Conservation (phyloP, 2,329 filamentous ascomycete species). For the Xylariaceae sp. region DNA sequence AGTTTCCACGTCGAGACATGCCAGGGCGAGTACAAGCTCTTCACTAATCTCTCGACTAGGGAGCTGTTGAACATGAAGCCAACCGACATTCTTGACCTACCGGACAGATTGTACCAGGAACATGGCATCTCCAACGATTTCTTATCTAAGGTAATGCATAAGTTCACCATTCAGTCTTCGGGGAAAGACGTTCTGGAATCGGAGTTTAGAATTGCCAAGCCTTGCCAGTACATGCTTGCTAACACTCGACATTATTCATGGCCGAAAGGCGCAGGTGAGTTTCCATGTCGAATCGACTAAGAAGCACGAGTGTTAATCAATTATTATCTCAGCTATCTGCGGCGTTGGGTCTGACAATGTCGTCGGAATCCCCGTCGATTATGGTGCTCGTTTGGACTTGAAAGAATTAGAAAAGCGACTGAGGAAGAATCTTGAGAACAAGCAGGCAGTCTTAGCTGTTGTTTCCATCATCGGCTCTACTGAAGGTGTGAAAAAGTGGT, state of each 20-base stretch:
- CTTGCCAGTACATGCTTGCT: conserved; percentile 42
- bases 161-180: conserved; percentile 44
- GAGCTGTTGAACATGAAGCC: conserved; percentile 49
- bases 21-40: conserved; percentile 37
- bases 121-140: conserved; percentile 45
- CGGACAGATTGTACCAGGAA: conserved; percentile 41
- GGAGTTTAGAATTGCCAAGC: conserved; percentile 37
- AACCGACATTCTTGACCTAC: conserved; percentile 44
- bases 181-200: conserved; percentile 44
- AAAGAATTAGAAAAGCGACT: conserved; percentile 38
- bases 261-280: conserved; percentile 50
- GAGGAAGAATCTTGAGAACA: conserved; percentile 32
- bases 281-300: neutral
- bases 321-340: conserved; percentile 39
- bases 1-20: conserved; percentile 38
- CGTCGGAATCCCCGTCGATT: conserved; percentile 44
- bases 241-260: conserved; percentile 52
- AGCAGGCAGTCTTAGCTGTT: conserved; percentile 45
- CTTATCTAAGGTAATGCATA: conserved; percentile 36
- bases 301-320: neutral
- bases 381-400: conserved; percentile 43
- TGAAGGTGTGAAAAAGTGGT: conserved; percentile 35
- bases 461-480: conserved; percentile 52
- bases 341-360: conserved; percentile 49
- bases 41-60: conserved; percentile 43